These are phyloP conservation scores for Curvularia spicifera DNA, from an alignment of 2,329 filamentous ascomycete genomes.

Conservation along the genomic window DNA sequence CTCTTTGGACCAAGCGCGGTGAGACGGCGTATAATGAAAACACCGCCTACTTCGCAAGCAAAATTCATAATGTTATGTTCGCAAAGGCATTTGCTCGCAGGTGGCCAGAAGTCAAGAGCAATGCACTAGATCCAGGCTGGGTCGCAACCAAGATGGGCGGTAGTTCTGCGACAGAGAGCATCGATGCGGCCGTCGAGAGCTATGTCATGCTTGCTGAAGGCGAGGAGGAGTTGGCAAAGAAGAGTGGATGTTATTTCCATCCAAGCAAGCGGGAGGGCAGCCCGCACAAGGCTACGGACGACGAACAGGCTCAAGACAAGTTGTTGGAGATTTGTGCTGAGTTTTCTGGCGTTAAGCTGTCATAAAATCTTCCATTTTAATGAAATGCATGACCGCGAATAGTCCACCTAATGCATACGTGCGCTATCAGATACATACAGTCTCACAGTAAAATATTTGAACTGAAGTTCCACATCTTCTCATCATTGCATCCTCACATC, in stretches of 20 bases:
- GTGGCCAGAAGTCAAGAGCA: conserved; percentile 55
- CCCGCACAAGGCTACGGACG: conserved; percentile 39
- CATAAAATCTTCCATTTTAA: not conserved
- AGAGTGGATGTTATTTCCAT: conserved; percentile 51
- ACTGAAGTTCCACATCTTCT: not conserved
- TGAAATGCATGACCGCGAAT: not conserved
- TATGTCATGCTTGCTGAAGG: conserved; percentile 59
- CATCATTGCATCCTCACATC: not conserved
- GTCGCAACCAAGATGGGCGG: conserved; percentile 64
- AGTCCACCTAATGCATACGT: not conserved
- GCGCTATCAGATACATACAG: not conserved
- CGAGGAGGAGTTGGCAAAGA: conserved; percentile 32
- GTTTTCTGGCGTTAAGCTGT: conserved; percentile 42
- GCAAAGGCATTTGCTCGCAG: conserved; percentile 61
- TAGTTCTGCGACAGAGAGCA: conserved; percentile 54
- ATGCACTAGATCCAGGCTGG: conserved; percentile 62
- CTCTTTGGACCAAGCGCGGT: conserved; percentile 49
- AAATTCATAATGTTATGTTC: conserved; percentile 63
- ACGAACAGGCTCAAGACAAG: conserved; percentile 54
- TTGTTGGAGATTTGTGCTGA: conserved; percentile 51
- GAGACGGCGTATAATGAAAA: conserved; percentile 45
- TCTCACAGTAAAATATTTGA: not conserved
- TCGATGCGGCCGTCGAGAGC: conserved; percentile 57
- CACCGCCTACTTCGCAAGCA: conserved; percentile 61
- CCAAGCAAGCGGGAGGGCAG: conserved; percentile 38